Base-by-base conservation (phyloP, 2,329 filamentous ascomycete species). In the Calonectria multiphialidica region DNA sequence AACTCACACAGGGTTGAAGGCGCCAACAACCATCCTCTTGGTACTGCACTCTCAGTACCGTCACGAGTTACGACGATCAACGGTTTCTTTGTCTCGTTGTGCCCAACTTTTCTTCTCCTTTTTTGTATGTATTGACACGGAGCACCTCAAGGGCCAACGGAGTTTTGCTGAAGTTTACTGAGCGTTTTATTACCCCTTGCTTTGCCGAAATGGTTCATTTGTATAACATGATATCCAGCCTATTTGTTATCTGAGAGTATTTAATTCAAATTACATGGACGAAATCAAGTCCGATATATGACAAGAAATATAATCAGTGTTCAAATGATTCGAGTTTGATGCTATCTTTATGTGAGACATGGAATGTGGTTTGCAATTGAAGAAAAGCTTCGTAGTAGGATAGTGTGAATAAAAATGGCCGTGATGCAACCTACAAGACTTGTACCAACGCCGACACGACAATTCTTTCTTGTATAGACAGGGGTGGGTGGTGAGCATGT, bases 61-160 rank as follows among this genome's bases (percentile, higher is more conserved):
- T 74, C 57, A 79, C 68, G 78, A 79, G 59, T 77, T 62, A 79
- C 67, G 78, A 79, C 47, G 67, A 69, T 71, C 23, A 69, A 79
- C 71, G 77, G 68, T 79, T 78, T 66, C 59, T 61, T 77, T 78
- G 72, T 55, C 23, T 69, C 49, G 53, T 72, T 62, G 57, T 40
- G 73, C 65, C 64, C 30, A 68, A 61, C 28, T 21, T n/a, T 10
- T 13, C n/a, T 28, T 25, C 55, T n/a, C 21, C 45, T 37, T 61
- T 61, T 62, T 55, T n/a, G 7, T 12, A 18, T 6, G 49, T 16
- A 16, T 18, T 30, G 37, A 25, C 23, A 25, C 13, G 62, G 40
- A 35, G 50, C 25, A 42, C 21, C 50, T 13, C 18, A 37, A 13
- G 7, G 33, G 35, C 47, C 8, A 40, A 15, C 3, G 45, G 55